Evolutionary conservation across 2,329 filamentous ascomycete genomes (phyloP).

Genomic region (Clarireedia monteithiana): DNA sequence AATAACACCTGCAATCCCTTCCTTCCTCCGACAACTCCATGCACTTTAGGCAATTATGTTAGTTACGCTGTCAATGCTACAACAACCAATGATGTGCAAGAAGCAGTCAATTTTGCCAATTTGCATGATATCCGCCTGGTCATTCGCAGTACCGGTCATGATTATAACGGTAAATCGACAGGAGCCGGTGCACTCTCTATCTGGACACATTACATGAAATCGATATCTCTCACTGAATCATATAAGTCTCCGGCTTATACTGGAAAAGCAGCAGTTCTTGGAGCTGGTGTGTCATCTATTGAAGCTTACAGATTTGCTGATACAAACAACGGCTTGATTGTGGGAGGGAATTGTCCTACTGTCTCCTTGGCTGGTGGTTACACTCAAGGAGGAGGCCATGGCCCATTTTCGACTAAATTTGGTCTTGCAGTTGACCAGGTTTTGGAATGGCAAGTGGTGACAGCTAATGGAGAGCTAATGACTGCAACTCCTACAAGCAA

Average conservation of each 20-base stretch:
- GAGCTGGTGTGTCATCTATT: not conserved
- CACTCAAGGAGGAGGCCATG: slow-evolving; percentile 52
- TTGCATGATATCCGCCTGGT: slow-evolving; percentile 33
- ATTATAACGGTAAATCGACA: slow-evolving; percentile 30
- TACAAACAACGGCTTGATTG: not conserved
- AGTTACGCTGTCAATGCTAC: slow-evolving; percentile 21
- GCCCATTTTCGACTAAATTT: slow-evolving; percentile 39
- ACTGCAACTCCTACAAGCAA: slow-evolving; percentile 40
- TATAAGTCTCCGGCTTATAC: not conserved
- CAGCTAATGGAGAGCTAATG: slow-evolving; percentile 38
- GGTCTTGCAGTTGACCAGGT: slow-evolving; percentile 53
- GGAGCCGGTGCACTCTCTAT: not conserved
- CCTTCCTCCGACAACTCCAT: slow-evolving; percentile 5
- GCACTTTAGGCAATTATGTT: slow-evolving; percentile 19
- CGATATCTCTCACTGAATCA: not conserved
- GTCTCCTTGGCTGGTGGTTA: slow-evolving; percentile 36
- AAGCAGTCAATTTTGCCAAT: slow-evolving; percentile 31
- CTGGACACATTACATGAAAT: not conserved
- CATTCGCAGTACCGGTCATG: slow-evolving; percentile 48
- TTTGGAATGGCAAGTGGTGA: slow-evolving; percentile 47
- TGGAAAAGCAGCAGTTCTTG: not conserved
- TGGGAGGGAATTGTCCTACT: slow-evolving; percentile 26
- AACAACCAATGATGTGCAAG: slow-evolving; percentile 11
- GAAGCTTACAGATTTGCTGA: not conserved
- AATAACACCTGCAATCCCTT: slow-evolving; percentile 1